phyloP scores from a whole-genome alignment of 2,329 filamentous ascomycete genomes.

The Blastomyces silverae region DNA sequence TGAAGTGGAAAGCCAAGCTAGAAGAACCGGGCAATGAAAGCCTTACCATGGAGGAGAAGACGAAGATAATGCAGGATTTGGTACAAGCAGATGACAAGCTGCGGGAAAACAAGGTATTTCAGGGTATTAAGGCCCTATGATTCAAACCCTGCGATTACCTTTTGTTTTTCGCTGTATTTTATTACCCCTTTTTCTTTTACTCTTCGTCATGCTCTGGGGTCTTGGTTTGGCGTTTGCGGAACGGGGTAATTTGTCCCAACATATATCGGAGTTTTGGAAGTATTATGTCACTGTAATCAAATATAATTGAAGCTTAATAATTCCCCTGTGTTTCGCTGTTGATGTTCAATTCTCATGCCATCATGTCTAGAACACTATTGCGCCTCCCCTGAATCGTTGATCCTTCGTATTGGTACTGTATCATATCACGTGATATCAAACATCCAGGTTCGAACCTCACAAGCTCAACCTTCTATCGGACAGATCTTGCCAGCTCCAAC shows the following conservation, averaged over 20 bases:
- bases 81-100: slow-evolving; percentile 65
- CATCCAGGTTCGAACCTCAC: neutral
- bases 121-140: slow-evolving; percentile 44
- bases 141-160: neutral
- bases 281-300: neutral
- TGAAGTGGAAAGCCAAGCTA: slow-evolving; percentile 72
- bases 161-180: neutral
- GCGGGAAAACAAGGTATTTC: slow-evolving; percentile 50
- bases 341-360: neutral
- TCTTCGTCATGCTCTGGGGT: neutral
- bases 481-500: neutral
- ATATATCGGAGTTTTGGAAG: neutral
- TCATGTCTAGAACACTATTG: neutral
- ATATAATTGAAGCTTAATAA: neutral
- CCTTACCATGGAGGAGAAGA: slow-evolving; percentile 67
- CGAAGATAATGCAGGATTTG: slow-evolving; percentile 69
- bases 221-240: slow-evolving; percentile 1
- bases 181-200: slow-evolving; percentile 1
- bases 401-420: neutral
- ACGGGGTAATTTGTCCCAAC: neutral
- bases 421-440: neutral
- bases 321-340: no score
- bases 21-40: slow-evolving; percentile 53
- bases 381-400: neutral
- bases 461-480: neutral